Evolutionary conservation across 805 yeast species (phyloP), one percentile per base, ranked within the genome.

Genomic region (Schwanniomyces sp.): DNA sequence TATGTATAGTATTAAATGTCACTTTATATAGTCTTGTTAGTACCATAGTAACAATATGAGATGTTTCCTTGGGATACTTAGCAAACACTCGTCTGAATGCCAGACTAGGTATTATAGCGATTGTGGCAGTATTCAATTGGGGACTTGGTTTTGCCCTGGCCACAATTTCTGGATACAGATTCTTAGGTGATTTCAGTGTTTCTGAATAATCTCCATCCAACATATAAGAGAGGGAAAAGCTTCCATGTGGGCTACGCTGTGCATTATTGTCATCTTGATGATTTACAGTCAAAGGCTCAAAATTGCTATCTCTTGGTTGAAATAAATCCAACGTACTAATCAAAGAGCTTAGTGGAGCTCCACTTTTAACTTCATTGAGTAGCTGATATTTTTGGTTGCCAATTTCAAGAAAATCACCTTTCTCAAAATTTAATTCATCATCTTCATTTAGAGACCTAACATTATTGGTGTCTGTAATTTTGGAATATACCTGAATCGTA

Each of bases 11-110:
- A 59, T 88, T 91, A 65, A 92, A 84, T 0, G 98, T 92, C 7
- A 94, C 97, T 54, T 95, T 80, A 62, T 90, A 89, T 45, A 94
- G 75, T 52, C 96, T 79, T 1, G 96, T 85, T 47, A 92, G 69
- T 21, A 92, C 89, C 81, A 92, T 91, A 57, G 95, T 96, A 11
- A 92, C 92, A 27, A 94, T 91, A 64, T 91, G 97, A 0, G 97
- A 88, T 0, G 97, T 86, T 0, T 96, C 88, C 52, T 87, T 81
- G 5, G 98, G 98, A 60, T 84, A 89, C 56, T 84, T 87, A 27
- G 72, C 62, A 6, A 87, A 85, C 34, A 92, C 77, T 45, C 86
- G 73, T 46, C 80, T 76, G 56, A 92, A 94, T 0, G 97, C 88
- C 44, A 82, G 84, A 1, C 85, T 82, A 0, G 99, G 99, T 12